phyloP scores from a whole-genome alignment of 768 basidiomycete genomes.

The Lactarius deliciosus region DNA sequence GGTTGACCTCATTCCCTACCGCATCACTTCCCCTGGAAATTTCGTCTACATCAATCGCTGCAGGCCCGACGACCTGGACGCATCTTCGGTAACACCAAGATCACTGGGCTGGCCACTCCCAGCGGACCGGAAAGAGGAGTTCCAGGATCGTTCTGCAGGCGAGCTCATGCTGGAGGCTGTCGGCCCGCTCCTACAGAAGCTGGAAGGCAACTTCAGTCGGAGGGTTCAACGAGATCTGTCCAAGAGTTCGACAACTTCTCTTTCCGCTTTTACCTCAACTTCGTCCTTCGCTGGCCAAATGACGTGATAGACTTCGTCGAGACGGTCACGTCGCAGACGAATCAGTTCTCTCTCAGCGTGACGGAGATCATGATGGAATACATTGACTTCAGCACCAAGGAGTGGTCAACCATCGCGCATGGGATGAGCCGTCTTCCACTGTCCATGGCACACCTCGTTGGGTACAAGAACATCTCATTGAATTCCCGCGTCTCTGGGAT shows the following conservation, averaged over 20 bases:
- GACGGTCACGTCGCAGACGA: constrained; percentile 32
- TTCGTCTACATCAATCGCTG: constrained; percentile 26
- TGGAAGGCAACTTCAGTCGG: constrained; percentile 25
- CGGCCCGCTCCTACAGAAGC: constrained; percentile 20
- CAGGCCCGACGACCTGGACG: constrained; percentile 1
- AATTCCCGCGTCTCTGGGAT: constrained; percentile 30
- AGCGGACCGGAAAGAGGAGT: background rate
- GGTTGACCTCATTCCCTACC: constrained; percentile 26
- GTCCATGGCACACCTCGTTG: constrained; percentile 31
- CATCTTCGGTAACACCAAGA: constrained; percentile 18
- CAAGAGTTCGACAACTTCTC: constrained; percentile 27
- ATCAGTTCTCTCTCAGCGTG: constrained; percentile 34
- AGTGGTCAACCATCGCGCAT: constrained; percentile 30
- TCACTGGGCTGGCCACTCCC: constrained; percentile 23
- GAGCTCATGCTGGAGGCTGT: constrained; percentile 28
- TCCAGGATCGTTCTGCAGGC: constrained; percentile 23
- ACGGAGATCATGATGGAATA: constrained; percentile 33
- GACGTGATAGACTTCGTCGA: constrained; percentile 32
- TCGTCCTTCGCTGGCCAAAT: constrained; percentile 22
- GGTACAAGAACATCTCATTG: constrained; percentile 30
- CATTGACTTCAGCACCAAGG: constrained; percentile 31
- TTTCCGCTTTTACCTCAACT: constrained; percentile 30
- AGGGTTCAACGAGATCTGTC: constrained; percentile 28
- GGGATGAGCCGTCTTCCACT: constrained; percentile 32
- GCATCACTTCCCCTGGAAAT: constrained; percentile 25